A percentile compares a stretch with the other conserved stretches of the same genome.
Conservation (phyloP, 2,329 filamentous ascomycete genomes). For the Coccinonectria pachysandricola region DNA sequence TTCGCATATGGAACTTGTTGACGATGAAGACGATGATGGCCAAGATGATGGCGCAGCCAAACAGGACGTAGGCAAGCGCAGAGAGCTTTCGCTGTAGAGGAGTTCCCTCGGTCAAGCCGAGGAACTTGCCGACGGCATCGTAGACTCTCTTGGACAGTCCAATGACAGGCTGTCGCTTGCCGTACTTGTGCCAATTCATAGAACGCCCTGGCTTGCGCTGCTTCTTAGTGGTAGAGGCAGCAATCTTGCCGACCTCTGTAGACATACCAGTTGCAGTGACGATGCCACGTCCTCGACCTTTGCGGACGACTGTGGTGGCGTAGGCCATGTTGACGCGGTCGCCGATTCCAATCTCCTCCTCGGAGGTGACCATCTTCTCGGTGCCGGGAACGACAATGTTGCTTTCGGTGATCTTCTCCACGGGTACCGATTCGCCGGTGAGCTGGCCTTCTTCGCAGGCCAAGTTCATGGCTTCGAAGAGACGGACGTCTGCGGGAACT, state of each 20-base stretch:
- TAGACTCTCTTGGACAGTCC: conserved; percentile 37
- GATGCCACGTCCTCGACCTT: conserved; percentile 62
- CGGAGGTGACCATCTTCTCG: conserved; percentile 33
- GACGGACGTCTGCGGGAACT: conserved; percentile 60
- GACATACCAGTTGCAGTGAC: conserved; percentile 63
- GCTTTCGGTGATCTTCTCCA: conserved; percentile 52
- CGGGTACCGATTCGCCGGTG: conserved; percentile 65
- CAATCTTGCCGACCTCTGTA: conserved; percentile 62
- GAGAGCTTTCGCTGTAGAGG: conserved; percentile 70
- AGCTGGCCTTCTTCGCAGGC: conserved; percentile 69
- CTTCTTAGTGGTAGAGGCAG: conserved; percentile 43
- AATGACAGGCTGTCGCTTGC: conserved; percentile 38
- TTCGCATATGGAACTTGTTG: conserved; percentile 40
- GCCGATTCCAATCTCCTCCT: conserved; percentile 51
- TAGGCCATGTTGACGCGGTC: conserved; percentile 68
- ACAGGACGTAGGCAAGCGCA: conserved; percentile 66
- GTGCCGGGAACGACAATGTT: conserved; percentile 33
- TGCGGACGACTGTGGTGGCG: conserved; percentile 61
- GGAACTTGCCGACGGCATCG: conserved; percentile 44
- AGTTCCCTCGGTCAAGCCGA: conserved; percentile 57
- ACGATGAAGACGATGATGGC: conserved; percentile 49
- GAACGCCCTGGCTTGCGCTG: conserved; percentile 43
- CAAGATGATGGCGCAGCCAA: conserved; percentile 54
- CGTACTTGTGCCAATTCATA: conserved; percentile 44
- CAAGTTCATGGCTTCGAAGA: conserved; percentile 67